phyloP scores from a whole-genome alignment of 2,329 filamentous ascomycete species.

The Pleochaeta shiraiana region DNA sequence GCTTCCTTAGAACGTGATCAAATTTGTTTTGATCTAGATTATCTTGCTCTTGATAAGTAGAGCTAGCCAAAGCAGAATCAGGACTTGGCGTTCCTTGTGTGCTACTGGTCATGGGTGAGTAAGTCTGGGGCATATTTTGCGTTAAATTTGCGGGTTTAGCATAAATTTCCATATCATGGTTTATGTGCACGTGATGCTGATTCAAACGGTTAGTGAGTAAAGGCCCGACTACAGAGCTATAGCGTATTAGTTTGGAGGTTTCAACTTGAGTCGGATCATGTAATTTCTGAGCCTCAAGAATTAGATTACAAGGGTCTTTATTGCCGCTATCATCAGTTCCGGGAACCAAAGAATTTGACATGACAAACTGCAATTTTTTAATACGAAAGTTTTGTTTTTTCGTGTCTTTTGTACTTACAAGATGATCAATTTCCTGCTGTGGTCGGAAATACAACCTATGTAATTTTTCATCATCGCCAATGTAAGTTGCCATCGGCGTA shows the following conservation, averaged over 20 bases:
- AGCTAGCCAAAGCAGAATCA: background rate
- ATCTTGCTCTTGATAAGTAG: background rate
- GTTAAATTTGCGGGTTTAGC: background rate
- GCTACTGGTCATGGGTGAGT: slow-evolving; percentile 5
- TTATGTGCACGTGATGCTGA: background rate
- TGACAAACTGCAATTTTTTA: background rate
- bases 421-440: slow-evolving; percentile 6
- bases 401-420: slow-evolving; percentile 6
- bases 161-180: background rate
- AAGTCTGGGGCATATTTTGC: background rate
- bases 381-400: background rate
- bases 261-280: background rate
- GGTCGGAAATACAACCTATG: slow-evolving; percentile 7
- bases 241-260: background rate
- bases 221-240: background rate
- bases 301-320: too few species aligned
- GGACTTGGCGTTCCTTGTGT: slow-evolving; percentile 10
- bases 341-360: background rate
- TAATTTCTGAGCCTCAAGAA: background rate
- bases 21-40: background rate
- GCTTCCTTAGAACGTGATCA: background rate
- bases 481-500: slow-evolving; percentile 5
- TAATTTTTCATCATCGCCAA: slow-evolving; percentile 6
- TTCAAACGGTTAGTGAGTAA: background rate
- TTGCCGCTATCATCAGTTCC: too few species aligned